These are phyloP conservation scores for Aureobasidium sp. DNA, from an alignment of 2,329 filamentous ascomycete genomes.

Conservation along the genomic window DNA sequence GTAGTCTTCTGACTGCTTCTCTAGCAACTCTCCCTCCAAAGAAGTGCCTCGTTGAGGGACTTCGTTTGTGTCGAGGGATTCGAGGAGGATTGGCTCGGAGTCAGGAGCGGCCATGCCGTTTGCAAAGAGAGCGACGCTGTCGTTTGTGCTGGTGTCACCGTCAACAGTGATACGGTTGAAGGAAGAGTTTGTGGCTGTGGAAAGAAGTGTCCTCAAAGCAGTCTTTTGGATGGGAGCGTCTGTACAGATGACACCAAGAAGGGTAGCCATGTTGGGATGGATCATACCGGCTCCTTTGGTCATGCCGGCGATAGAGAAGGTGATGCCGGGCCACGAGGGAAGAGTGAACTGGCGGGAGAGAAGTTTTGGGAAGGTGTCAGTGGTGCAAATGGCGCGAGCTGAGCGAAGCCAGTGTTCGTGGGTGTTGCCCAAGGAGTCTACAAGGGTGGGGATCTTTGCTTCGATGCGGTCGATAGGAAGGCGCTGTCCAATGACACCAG, in stretches of 20 bases:
- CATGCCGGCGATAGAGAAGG: slow-evolving; percentile 85
- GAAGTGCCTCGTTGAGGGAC: background rate
- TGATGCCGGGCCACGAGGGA: slow-evolving; percentile 64
- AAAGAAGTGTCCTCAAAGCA: slow-evolving; percentile 62
- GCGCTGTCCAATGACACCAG: slow-evolving; percentile 93
- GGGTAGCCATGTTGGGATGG: slow-evolving; percentile 96
- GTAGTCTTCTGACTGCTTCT: slow-evolving; percentile 47
- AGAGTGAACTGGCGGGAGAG: slow-evolving; percentile 76
- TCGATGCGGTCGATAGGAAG: slow-evolving; percentile 89
- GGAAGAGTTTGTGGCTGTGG: slow-evolving; percentile 66
- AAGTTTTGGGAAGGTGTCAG: slow-evolving; percentile 96
- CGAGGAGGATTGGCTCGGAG: background rate
- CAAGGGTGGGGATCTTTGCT: slow-evolving; percentile 67
- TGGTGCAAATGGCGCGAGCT: slow-evolving; percentile 92
- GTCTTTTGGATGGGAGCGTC: slow-evolving; percentile 69
- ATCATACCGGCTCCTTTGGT: slow-evolving; percentile 99
- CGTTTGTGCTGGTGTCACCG: slow-evolving; percentile 95
- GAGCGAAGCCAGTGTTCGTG: slow-evolving; percentile 82
- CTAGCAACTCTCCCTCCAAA: background rate
- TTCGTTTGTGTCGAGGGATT: background rate
- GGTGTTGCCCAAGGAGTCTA: slow-evolving; percentile 59
- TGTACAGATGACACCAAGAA: slow-evolving; percentile 85
- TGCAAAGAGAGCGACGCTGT: slow-evolving; percentile 88
- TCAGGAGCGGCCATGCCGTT: slow-evolving; percentile 66
- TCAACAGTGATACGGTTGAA: slow-evolving; percentile 98